phyloP scores from a whole-genome alignment of 2,329 filamentous ascomycete species.

The Hypoxylon rubiginosum region DNA sequence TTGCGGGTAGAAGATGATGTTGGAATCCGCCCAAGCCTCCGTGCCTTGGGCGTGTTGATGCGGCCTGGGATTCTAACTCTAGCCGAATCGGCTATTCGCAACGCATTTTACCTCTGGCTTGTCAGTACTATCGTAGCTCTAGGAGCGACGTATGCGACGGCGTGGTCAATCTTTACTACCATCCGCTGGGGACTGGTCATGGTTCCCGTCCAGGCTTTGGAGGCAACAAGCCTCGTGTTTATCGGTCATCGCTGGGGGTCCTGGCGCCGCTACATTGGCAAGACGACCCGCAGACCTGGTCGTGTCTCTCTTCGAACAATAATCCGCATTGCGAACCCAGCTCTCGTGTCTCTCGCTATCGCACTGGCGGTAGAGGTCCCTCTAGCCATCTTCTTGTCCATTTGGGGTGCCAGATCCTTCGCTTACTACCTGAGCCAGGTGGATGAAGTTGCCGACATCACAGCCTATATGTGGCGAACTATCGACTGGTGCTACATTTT shows the following conservation, averaged over 20 bases:
- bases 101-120: constrained; percentile 79
- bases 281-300: constrained; percentile 33
- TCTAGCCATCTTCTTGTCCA: constrained; percentile 72
- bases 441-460: constrained; percentile 69
- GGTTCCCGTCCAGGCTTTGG: constrained; percentile 77
- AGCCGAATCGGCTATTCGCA: constrained; percentile 74
- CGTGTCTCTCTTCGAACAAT: constrained; percentile 21
- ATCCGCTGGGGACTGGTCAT: constrained; percentile 82
- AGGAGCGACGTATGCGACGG: constrained; percentile 75
- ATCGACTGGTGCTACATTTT: constrained; percentile 78
- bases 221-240: constrained; percentile 75
- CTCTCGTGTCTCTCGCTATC: constrained; percentile 65
- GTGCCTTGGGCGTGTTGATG: constrained; percentile 63
- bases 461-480: constrained; percentile 73
- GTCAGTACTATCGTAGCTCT: constrained; percentile 74
- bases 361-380: constrained; percentile 72
- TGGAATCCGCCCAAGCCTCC: constrained; percentile 55
- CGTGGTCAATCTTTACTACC: constrained; percentile 80
- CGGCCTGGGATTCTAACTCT: constrained; percentile 72
- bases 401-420: constrained; percentile 71
- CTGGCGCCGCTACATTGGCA: constrained; percentile 53
- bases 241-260: constrained; percentile 76
- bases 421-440: constrained; percentile 73
- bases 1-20: constrained; percentile 17
- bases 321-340: constrained; percentile 62